These are phyloP conservation scores for Dothistroma pini DNA, from an alignment of 2,329 filamentous ascomycete genomes.

Conservation along the genomic window DNA sequence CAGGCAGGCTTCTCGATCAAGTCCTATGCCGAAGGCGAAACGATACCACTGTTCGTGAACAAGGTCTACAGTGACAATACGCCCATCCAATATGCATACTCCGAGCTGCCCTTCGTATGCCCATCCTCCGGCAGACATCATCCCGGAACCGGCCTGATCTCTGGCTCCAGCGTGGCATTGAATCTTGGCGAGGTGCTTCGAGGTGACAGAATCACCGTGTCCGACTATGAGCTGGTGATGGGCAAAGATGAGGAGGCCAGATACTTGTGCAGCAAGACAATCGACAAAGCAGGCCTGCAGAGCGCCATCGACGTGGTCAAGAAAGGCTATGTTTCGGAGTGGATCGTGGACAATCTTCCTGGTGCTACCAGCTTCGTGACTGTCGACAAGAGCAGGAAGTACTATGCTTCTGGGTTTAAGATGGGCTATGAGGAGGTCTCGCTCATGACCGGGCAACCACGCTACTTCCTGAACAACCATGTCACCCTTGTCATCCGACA, in stretches of 20 bases:
- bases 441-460: constrained; percentile 55
- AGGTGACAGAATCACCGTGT: constrained; percentile 79
- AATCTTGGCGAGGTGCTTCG: constrained; percentile 85
- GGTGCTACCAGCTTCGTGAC: constrained; percentile 86
- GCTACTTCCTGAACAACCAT: constrained; percentile 82
- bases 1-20: constrained; percentile 72
- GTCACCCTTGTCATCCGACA: constrained; percentile 80
- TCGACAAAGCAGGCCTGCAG: constrained; percentile 62
- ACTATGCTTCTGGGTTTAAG: constrained; percentile 88
- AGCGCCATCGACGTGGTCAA: constrained; percentile 68
- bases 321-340: constrained; percentile 81
- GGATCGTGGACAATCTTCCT: constrained; percentile 89
- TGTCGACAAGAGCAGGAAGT: constrained; percentile 77
- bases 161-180: constrained; percentile 72
- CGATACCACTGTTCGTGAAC: constrained; percentile 82
- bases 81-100: constrained; percentile 87
- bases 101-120: constrained; percentile 82
- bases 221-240: constrained; percentile 78
- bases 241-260: constrained; percentile 69
- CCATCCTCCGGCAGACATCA: constrained; percentile 67
- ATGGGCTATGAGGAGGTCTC: constrained; percentile 71
- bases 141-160: constrained; percentile 64
- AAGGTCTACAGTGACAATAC: constrained; percentile 89
- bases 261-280: constrained; percentile 66
- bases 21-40: constrained; percentile 71